Evolutionary conservation across 192 early-diverging fungal genomes (phyloP).

Genomic region (Funneliformis mosseae): DNA sequence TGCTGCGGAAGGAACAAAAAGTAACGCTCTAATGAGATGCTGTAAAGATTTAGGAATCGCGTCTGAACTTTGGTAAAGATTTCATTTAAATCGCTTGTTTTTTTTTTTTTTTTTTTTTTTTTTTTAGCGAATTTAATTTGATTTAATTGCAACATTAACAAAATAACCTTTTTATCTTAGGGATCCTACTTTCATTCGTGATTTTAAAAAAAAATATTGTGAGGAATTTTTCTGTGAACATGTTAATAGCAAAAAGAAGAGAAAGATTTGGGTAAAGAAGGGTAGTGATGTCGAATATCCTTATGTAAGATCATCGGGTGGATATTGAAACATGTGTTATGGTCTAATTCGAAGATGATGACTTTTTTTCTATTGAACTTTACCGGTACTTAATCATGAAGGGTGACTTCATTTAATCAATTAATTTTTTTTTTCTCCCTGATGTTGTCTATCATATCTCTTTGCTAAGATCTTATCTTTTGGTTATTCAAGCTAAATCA

Average conservation of each 20-base stretch:
- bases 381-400: too few relatives aligned
- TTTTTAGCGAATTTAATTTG: not conserved
- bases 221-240: conserved; percentile 77
- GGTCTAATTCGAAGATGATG: too few relatives aligned
- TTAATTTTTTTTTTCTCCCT: too few relatives aligned
- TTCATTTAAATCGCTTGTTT: not conserved
- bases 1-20: conserved; percentile 86
- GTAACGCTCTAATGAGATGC: conserved; percentile 93
- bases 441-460: too few relatives aligned
- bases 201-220: conserved; percentile 84
- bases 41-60: conserved; percentile 96
- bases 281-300: conserved; percentile 68
- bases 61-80: conserved; percentile 79
- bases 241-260: conserved; percentile 73
- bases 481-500: too few relatives aligned
- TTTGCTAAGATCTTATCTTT: too few relatives aligned
- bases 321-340: too few relatives aligned
- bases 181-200: conserved; percentile 87
- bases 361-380: too few relatives aligned
- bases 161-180: conserved; percentile 31
- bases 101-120: too few relatives aligned
- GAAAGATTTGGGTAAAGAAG: conserved; percentile 86
- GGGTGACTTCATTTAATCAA: too few relatives aligned
- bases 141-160: conserved; percentile 1
- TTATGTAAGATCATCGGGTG: conserved; percentile 24